phyloP scores from a whole-genome alignment of 75 land plant genomes.

The Sequoiadendron giganteum region DNA sequence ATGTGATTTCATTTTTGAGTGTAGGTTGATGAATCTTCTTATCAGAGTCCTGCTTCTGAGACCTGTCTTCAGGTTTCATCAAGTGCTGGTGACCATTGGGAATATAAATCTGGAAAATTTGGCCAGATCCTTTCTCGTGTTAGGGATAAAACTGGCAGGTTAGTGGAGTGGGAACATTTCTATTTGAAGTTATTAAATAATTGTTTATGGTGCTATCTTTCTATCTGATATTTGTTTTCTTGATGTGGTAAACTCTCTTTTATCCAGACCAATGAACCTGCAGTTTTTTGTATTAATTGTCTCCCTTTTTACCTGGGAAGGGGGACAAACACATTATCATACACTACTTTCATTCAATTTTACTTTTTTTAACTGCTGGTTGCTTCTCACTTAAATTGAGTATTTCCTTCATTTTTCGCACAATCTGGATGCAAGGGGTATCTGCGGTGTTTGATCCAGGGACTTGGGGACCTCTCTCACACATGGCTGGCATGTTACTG shows the following conservation, averaged over 20 bases:
- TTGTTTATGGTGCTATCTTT: background rate
- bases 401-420: too few relatives aligned
- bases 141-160: slow-evolving; percentile 34
- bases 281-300: too few relatives aligned
- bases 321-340: too few relatives aligned
- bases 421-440: too few relatives aligned
- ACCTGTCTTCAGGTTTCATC: slow-evolving; percentile 13
- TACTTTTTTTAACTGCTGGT: too few relatives aligned
- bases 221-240: background rate
- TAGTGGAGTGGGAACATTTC: background rate
- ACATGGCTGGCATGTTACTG: too few relatives aligned
- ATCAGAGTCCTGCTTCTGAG: slow-evolving; percentile 13
- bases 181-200: background rate
- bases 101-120: slow-evolving; percentile 21
- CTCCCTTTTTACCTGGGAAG: too few relatives aligned
- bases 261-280: too few relatives aligned
- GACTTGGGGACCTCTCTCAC: too few relatives aligned
- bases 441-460: too few relatives aligned
- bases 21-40: slow-evolving; percentile 22
- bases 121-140: slow-evolving; percentile 23
- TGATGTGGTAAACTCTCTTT: too few relatives aligned
- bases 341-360: background rate
- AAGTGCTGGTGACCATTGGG: slow-evolving; percentile 18
- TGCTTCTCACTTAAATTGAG: too few relatives aligned
- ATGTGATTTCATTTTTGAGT: background rate